A percentile compares a stretch with the other conserved stretches of the same genome.
Evolutionary conservation across 2,329 filamentous ascomycete species (phyloP).

Genomic region (Aspergillus costaricaensis): DNA sequence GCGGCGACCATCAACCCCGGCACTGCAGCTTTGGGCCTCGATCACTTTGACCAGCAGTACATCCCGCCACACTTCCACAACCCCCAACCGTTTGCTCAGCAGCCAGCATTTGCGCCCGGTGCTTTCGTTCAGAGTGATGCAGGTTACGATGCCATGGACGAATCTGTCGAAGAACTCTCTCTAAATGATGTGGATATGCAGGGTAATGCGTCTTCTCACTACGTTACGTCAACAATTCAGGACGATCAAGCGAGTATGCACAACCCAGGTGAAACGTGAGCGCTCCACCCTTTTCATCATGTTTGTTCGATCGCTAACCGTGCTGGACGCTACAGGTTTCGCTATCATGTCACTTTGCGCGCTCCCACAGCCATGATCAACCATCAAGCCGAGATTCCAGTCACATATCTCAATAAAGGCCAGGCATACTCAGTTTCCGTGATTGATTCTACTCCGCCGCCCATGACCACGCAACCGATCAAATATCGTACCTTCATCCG

Average conservation of each 20-base stretch:
- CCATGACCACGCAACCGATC: slow-evolving; percentile 61
- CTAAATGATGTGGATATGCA: slow-evolving; percentile 58
- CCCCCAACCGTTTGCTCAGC: slow-evolving; percentile 71
- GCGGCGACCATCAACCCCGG: slow-evolving; percentile 58
- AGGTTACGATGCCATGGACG: slow-evolving; percentile 76
- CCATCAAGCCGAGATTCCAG: slow-evolving; percentile 82
- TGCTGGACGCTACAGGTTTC: slow-evolving; percentile 59
- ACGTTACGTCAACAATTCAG: slow-evolving; percentile 32
- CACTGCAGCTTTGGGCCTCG: slow-evolving; percentile 63
- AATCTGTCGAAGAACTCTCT: slow-evolving; percentile 65
- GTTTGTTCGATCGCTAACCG: slow-evolving; percentile 18
- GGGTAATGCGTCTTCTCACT: slow-evolving; percentile 54
- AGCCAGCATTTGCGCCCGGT: slow-evolving; percentile 68
- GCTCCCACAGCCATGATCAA: slow-evolving; percentile 94
- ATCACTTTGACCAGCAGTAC: slow-evolving; percentile 64
- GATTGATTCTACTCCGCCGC: slow-evolving; percentile 69
- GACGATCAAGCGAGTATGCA: slow-evolving; percentile 30
- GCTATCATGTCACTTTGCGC: slow-evolving; percentile 86
- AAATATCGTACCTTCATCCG: slow-evolving; percentile 88
- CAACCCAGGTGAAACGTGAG: slow-evolving; percentile 56
- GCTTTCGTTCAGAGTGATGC: slow-evolving; percentile 79
- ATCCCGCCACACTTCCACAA: slow-evolving; percentile 63
- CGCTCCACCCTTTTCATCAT: slow-evolving; percentile 6
- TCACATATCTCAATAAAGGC: slow-evolving; percentile 98
- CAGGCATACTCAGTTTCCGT: slow-evolving; percentile 89